Conservation (phyloP, 139 green algal species). For the Axilococcus clingmanii region DNA sequence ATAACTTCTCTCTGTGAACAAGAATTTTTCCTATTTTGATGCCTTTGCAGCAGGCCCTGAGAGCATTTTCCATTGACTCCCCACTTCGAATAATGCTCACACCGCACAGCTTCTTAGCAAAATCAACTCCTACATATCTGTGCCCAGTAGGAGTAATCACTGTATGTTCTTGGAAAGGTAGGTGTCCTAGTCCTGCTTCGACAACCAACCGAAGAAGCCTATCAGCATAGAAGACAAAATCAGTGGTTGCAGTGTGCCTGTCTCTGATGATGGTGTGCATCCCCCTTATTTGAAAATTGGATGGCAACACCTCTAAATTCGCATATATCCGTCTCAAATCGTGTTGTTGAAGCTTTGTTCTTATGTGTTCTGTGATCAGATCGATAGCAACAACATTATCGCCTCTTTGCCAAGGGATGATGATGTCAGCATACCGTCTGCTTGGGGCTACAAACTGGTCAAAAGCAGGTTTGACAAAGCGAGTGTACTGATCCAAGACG, state of each 20-base stretch:
- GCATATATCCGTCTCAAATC: constrained; percentile 87
- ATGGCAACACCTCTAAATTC: constrained; percentile 83
- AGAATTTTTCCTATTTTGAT: constrained; percentile 99
- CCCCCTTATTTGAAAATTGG: constrained; percentile 88
- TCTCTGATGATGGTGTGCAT: constrained; percentile 99
- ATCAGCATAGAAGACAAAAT: constrained; percentile 97
- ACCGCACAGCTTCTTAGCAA: constrained; percentile 88
- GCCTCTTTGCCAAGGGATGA: constrained; percentile 80
- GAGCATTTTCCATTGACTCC: constrained; percentile 93
- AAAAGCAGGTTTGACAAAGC: constrained; percentile 91
- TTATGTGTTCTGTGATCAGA: constrained; percentile 96
- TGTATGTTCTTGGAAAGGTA: constrained; percentile 83
- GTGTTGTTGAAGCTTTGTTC: constrained; percentile 84
- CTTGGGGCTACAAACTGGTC: constrained; percentile 79
- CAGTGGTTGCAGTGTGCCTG: constrained; percentile 53
- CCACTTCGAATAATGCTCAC: constrained; percentile 89
- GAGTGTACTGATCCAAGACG: constrained; percentile 92
- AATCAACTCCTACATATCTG: constrained; percentile 90
- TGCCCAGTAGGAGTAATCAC: constrained; percentile 82
- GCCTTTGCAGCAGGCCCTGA: constrained; percentile 93
- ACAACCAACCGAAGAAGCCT: constrained; percentile 74
- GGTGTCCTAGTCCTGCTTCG: constrained; percentile 78
- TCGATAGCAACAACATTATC: constrained; percentile 91
- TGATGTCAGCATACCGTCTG: constrained; percentile 81
- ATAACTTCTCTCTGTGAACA: constrained; percentile 63